Percentiles rank a stretch among this genome's conserved stretches.
phyloP scores from a whole-genome alignment of 1,139 yeast genomes.

The Meyerozyma elateridarum region DNA sequence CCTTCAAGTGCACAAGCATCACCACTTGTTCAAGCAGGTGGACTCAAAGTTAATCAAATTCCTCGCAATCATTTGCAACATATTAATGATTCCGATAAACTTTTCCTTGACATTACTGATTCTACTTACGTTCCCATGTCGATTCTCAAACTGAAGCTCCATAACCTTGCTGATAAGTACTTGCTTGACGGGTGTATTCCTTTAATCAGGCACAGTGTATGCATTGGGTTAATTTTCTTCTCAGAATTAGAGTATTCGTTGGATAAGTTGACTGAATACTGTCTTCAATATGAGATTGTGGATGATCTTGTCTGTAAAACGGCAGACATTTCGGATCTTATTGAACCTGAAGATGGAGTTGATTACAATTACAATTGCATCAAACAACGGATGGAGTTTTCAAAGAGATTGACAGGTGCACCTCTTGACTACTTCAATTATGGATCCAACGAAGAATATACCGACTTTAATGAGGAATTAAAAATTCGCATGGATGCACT shows the following conservation, averaged over 20 bases:
- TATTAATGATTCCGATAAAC: conserved; percentile 12
- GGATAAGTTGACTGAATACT: conserved; percentile 39
- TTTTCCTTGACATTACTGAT: conserved; percentile 35
- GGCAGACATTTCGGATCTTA: conserved; percentile 14
- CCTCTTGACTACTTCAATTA: conserved; percentile 27
- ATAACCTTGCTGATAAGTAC: conserved; percentile 33
- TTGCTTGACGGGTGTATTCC: conserved; percentile 56
- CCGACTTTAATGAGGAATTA: conserved; percentile 6
- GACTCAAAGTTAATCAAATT: conserved; percentile 1
- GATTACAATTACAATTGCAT: conserved; percentile 2
- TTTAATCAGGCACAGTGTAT: conserved; percentile 28
- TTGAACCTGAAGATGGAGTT: conserved; percentile 8
- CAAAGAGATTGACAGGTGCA: conserved; percentile 5
- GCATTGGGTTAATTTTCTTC: conserved; percentile 49
- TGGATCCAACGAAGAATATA: conserved; percentile 16
- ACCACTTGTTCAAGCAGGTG: conserved; percentile 1
- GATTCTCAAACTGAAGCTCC: conserved; percentile 30
- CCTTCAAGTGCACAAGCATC: conserved; percentile 3
- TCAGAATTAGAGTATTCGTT: conserved; percentile 51
- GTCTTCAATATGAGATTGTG: conserved; percentile 20
- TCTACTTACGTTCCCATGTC: conserved; percentile 32
- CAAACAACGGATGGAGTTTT: conserved; percentile 2
- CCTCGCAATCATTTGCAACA: conserved; percentile 1
- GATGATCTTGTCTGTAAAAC: conserved; percentile 34
- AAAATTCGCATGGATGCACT: conserved; percentile 12